These are phyloP conservation scores for Acacia crassicarpa DNA, from an alignment of 306 rosid species.

Conservation along the genomic window DNA sequence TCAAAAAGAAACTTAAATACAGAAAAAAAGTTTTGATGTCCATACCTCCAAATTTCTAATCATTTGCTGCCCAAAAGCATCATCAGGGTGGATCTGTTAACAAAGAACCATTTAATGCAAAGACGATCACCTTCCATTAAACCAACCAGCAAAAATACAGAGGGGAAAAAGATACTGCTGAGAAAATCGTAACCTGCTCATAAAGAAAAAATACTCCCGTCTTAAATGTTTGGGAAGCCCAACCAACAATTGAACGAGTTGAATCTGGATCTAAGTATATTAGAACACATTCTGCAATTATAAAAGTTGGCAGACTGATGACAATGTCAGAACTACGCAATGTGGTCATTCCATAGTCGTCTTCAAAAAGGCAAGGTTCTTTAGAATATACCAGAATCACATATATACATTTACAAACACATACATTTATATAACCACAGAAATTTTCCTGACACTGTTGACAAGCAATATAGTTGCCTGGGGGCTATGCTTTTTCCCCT, in stretches of 20 bases:
- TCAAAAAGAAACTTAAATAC: neutral
- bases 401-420: neutral
- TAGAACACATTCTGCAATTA: conserved; percentile 99
- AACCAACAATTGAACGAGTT: conserved; percentile 65
- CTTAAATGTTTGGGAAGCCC: conserved; percentile 80
- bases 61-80: conserved; percentile 98
- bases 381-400: neutral
- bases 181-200: conserved; percentile 77
- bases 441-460: neutral
- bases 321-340: conserved; percentile 64
- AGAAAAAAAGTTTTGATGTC: neutral
- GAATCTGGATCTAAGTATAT: conserved; percentile 96
- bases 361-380: conserved; percentile 14
- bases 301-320: conserved; percentile 99
- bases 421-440: neutral
- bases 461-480: neutral
- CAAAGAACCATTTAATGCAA: conserved; percentile 32
- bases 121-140: conserved; percentile 25
- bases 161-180: neutral
- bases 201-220: conserved; percentile 85
- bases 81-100: conserved; percentile 86
- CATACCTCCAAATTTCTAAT: conserved; percentile 88
- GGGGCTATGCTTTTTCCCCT: neutral
- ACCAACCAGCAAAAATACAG: neutral
- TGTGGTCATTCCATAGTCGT: conserved; percentile 26